Percentiles rank a stretch among this genome's conserved stretches.
These are phyloP conservation scores for Suillus discolor DNA, from an alignment of 768 basidiomycete species.

Conservation along the genomic window DNA sequence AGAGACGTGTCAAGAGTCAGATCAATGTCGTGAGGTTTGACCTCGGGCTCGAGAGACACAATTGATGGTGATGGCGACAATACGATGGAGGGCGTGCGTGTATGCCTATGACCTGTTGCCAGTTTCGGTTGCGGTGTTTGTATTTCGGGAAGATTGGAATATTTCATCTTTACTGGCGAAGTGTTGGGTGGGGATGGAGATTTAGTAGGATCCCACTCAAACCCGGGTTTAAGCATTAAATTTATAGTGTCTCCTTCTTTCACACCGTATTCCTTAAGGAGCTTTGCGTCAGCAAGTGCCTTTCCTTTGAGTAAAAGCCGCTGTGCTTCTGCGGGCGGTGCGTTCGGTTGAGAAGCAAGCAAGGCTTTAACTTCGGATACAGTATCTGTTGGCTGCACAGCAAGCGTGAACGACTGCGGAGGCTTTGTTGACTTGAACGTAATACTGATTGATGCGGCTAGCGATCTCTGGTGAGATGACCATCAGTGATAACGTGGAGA, in stretches of 20 bases:
- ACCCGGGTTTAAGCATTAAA: constrained; percentile 82
- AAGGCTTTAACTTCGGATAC: constrained; percentile 78
- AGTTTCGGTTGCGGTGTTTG: constrained; percentile 26
- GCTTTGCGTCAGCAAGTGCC: constrained; percentile 83
- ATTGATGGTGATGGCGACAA: constrained; percentile 74
- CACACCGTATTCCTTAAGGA: constrained; percentile 89
- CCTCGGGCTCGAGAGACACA: constrained; percentile 39
- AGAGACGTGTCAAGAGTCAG: constrained; percentile 66
- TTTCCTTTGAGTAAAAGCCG: constrained; percentile 94
- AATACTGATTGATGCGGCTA: constrained; percentile 49
- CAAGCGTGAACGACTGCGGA: constrained; percentile 68
- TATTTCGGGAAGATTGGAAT: constrained; percentile 28
- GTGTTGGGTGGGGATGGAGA: constrained; percentile 18
- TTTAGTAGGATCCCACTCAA: constrained; percentile 61
- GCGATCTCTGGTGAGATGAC: constrained; percentile 15
- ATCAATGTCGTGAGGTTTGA: constrained; percentile 61
- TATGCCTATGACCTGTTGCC: constrained; percentile 45
- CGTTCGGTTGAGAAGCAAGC: constrained; percentile 64
- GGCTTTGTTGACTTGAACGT: constrained; percentile 95
- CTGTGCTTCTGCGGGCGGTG: constrained; percentile 81
- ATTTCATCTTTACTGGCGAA: constrained; percentile 23
- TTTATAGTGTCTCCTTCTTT: constrained; percentile 82
- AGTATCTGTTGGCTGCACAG: constrained; percentile 80
- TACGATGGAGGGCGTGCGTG: constrained; percentile 76
- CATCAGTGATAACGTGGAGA: constrained; percentile 10